Percentiles rank a stretch among this genome's conserved stretches.
Conservation (phyloP, 179 eudicot species). For the Silene vulgaris region DNA sequence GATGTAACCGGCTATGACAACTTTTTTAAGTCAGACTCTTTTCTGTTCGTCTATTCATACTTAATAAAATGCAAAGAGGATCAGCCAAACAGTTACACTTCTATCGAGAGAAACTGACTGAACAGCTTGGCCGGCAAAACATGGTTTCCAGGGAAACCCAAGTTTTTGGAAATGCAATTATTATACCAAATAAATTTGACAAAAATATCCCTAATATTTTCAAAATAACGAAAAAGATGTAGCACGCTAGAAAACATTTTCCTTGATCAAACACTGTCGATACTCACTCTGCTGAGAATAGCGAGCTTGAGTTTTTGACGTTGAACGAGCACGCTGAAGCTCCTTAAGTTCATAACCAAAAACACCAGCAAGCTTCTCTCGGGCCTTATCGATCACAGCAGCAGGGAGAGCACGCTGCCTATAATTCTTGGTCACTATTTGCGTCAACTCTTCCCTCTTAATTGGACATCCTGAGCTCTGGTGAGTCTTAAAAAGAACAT, state of each 20-base stretch:
- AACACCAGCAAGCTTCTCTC: constrained; percentile 49
- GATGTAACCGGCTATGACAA: neutral
- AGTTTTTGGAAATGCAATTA: neutral
- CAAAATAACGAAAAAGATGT: no score
- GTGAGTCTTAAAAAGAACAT: constrained; percentile 69
- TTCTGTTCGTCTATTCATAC: neutral
- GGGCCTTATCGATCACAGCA: constrained; percentile 72
- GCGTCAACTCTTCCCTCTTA: constrained; percentile 75
- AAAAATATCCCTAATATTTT: neutral
- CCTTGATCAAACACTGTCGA: neutral
- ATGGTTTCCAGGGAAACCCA: neutral
- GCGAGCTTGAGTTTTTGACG: constrained; percentile 47
- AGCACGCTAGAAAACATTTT: neutral
- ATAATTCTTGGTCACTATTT: constrained; percentile 64
- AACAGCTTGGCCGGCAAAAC: neutral
- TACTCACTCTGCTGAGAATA: constrained; percentile 59
- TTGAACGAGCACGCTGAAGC: constrained; percentile 69
- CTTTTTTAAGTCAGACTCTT: neutral
- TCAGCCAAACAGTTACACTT: neutral
- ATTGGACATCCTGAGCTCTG: constrained; percentile 89
- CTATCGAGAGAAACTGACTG: neutral
- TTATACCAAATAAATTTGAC: neutral
- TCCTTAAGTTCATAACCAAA: constrained; percentile 93
- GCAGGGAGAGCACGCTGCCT: constrained; percentile 68
- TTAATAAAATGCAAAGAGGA: no score